Percentiles rank a stretch among this genome's conserved stretches.
Conservation (phyloP, 2,329 filamentous ascomycete genomes). For the Trichoderma hamatum region DNA sequence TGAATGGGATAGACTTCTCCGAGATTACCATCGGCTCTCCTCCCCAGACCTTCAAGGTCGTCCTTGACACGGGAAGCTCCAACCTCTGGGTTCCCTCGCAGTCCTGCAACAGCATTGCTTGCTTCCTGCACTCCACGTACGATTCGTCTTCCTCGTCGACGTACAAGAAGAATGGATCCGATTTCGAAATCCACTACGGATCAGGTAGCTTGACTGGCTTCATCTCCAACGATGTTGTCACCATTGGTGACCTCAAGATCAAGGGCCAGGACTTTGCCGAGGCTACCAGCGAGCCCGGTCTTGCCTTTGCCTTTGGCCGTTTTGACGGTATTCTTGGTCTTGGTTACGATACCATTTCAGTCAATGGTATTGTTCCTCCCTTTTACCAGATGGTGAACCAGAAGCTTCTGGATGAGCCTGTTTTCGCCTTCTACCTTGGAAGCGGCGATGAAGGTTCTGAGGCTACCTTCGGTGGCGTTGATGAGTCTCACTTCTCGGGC, state of each 20-base stretch:
- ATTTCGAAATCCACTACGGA: conserved; percentile 93
- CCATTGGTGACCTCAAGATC: conserved; percentile 86
- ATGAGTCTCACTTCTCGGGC: conserved; percentile 78
- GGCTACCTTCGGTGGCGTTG: conserved; percentile 85
- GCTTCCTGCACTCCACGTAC: conserved; percentile 97
- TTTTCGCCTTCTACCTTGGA: conserved; percentile 96
- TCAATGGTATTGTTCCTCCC: conserved; percentile 90
- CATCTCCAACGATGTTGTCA: conserved; percentile 83
- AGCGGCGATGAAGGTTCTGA: conserved; percentile 75
- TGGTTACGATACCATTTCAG: conserved; percentile 94
- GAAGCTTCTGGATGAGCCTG: conserved; percentile 83
- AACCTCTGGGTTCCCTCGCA: conserved; percentile 97
- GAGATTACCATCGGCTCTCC: conserved; percentile 92
- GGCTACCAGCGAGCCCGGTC: conserved; percentile 90
- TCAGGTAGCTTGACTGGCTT: conserved; percentile 93
- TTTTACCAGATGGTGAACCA: conserved; percentile 97
- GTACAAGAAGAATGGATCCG: conserved; percentile 90
- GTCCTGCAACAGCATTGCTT: conserved; percentile 92
- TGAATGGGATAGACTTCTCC: conserved; percentile 74
- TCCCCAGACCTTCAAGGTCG: conserved; percentile 95
- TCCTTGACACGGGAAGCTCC: conserved; percentile 97
- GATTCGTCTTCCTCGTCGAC: conserved; percentile 86
- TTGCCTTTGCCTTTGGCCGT: conserved; percentile 95
- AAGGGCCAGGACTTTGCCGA: conserved; percentile 94
- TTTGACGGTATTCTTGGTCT: conserved; percentile 97